These are phyloP conservation scores for Lepiota venenata DNA, from an alignment of 768 basidiomycete species.

Conservation along the genomic window DNA sequence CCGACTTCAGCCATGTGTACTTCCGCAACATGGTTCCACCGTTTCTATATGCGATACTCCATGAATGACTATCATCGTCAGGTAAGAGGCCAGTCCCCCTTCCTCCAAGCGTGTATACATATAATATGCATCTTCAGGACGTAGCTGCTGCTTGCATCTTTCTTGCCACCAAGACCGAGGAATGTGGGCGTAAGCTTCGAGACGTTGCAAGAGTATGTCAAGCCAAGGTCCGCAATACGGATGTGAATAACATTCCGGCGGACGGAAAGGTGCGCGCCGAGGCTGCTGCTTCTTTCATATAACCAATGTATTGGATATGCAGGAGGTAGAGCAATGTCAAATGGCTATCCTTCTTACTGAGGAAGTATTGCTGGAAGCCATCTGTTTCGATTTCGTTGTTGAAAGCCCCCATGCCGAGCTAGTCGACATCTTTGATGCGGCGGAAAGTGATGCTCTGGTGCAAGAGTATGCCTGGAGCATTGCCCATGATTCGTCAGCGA, in stretches of 20 bases:
- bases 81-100: conserved; percentile 39
- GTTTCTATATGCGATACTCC: conserved; percentile 86
- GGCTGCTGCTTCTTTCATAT: background rate
- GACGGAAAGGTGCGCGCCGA: conserved; percentile 57
- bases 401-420: conserved; percentile 75
- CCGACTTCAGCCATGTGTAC: conserved; percentile 82
- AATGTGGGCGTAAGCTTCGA: conserved; percentile 82
- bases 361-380: conserved; percentile 74
- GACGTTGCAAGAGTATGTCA: conserved; percentile 77
- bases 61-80: conserved; percentile 81
- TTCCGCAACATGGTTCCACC: conserved; percentile 87
- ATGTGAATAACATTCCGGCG: conserved; percentile 51
- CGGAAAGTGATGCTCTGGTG: conserved; percentile 42
- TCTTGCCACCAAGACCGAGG: conserved; percentile 89
- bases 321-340: conserved; percentile 79
- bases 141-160: conserved; percentile 86
- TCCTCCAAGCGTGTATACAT: conserved; percentile 9
- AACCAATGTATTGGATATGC: conserved; percentile 6
- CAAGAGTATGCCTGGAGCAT: conserved; percentile 85
- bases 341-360: conserved; percentile 68
- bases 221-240: conserved; percentile 58
- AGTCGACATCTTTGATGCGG: conserved; percentile 65
- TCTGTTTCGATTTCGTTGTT: conserved; percentile 84
- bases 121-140: conserved; percentile 43
- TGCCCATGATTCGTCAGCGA: conserved; percentile 79